Base-by-base conservation (phyloP, 73 alveolate species). In the Tetrahymena borealis region DNA sequence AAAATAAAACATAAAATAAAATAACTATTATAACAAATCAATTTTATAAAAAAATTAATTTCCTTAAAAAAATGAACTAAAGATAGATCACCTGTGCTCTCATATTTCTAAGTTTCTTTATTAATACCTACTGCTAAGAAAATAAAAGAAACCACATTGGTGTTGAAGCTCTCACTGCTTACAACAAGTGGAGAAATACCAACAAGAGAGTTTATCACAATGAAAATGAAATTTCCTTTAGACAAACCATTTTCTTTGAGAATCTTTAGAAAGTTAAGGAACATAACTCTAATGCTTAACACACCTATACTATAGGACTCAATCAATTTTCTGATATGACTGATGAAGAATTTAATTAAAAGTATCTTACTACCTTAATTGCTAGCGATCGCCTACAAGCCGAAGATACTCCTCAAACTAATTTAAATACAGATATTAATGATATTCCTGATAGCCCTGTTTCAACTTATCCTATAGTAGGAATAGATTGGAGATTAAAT, bases 401-500 rank as follows among this genome's bases (percentile, higher is more conserved):
- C 12, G n/a, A 40, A 40, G 39, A 38, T 78, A 79, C 39, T 39
- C 39, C 12, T 92, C 39, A 28, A 91, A 77, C 36, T 39, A 92
- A 7, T 33, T 33, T n/a, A 31, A 78, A 1, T 42, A 78, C 20
- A 92, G 39, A 28, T 40, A 92, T 24, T 32, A 42, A 10, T 24
- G 95, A 12, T 32, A 20, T 32, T 78, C 60, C 31, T 24, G 36
- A 40, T 36, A 92, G 32, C 78, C 78, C 35, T 90, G 31, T 20
- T 39, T n/a, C n/a, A n/a, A n/a, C n/a, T n/a, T n/a, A n/a, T n/a
- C n/a, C n/a, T n/a, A n/a, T n/a, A n/a, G n/a, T n/a, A n/a, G n/a
- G n/a, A 78, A 4, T 91, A 43, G 32, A 91, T 78, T 97, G 98
- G 99, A 93, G 95, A 78, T 91, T 95, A 8, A 77, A 93, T 78